phyloP scores from a whole-genome alignment of 2,329 filamentous ascomycete genomes.

The Cordyceps sp. region DNA sequence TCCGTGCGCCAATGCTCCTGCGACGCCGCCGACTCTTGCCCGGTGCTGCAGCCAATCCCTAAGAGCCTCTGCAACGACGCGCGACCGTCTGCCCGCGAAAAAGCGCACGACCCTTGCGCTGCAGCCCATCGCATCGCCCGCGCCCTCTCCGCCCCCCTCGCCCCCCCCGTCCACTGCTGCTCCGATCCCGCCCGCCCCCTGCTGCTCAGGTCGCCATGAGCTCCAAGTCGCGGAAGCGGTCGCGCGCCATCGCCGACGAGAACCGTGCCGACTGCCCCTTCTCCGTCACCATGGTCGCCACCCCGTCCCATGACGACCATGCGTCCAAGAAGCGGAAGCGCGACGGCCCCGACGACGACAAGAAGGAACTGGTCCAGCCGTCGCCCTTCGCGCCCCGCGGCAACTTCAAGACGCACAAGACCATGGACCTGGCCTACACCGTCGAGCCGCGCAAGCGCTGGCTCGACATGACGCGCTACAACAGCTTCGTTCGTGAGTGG shows the following conservation, averaged over 20 bases:
- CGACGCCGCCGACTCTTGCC: not conserved
- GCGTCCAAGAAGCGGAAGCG: slow-evolving; percentile 30
- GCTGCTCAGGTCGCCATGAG: slow-evolving; percentile 7
- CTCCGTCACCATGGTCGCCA: slow-evolving; percentile 17
- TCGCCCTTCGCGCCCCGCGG: slow-evolving; percentile 37
- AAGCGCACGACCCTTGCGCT: too few species aligned
- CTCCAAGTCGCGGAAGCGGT: slow-evolving; percentile 29
- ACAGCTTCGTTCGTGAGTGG: slow-evolving; percentile 42
- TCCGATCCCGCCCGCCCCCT: slow-evolving; percentile 1
- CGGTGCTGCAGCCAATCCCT: not conserved
- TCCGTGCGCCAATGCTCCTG: slow-evolving; percentile 1
- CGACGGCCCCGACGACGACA: slow-evolving; percentile 25
- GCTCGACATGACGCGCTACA: slow-evolving; percentile 43
- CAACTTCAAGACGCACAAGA: slow-evolving; percentile 35
- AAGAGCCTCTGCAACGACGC: not conserved
- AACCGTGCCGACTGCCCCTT: slow-evolving; percentile 41
- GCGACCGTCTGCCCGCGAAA: not conserved
- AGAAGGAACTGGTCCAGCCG: slow-evolving; percentile 29
- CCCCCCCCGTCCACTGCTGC: too few species aligned
- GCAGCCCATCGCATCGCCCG: too few species aligned
- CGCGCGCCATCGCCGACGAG: slow-evolving; percentile 30
- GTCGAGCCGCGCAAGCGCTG: slow-evolving; percentile 35
- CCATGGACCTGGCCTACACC: slow-evolving; percentile 37
- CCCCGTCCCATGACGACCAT: slow-evolving; percentile 18
- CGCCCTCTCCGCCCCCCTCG: too few species aligned